phyloP scores from a whole-genome alignment of 768 basidiomycete species.

The Mycena maculata region DNA sequence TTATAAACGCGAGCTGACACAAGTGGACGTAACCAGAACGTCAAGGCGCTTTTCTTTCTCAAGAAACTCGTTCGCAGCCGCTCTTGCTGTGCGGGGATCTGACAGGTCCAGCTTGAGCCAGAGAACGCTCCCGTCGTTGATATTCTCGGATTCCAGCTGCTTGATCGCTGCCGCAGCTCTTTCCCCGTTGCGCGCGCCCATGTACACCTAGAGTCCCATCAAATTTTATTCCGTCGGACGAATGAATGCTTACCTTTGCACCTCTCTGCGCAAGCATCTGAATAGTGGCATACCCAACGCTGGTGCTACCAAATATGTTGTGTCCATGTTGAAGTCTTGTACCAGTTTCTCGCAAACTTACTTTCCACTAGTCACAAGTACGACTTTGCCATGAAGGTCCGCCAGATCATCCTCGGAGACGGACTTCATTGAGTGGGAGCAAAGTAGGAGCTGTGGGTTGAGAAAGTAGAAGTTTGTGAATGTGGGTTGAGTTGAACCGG shows the following conservation, averaged over 20 bases:
- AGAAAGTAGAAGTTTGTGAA: too few species aligned
- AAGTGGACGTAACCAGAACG: conserved; percentile 49
- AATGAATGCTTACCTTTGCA: conserved; percentile 47
- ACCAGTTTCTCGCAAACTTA: not conserved
- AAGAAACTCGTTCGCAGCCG: conserved; percentile 51
- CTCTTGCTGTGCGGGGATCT: conserved; percentile 48
- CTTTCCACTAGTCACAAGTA: conserved; percentile 61
- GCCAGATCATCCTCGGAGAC: conserved; percentile 55
- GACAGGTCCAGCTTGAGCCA: conserved; percentile 54
- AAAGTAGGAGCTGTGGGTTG: not conserved
- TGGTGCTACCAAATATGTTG: conserved; percentile 46
- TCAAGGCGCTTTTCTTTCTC: conserved; percentile 55
- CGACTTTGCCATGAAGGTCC: conserved; percentile 58
- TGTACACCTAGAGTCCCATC: conserved; percentile 32
- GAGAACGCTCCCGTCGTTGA: conserved; percentile 45
- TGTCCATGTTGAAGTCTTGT: conserved; percentile 2
- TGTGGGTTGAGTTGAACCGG: too few species aligned
- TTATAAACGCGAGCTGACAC: not conserved
- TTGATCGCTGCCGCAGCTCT: conserved; percentile 47
- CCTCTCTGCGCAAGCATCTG: conserved; percentile 52
- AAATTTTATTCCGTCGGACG: not conserved
- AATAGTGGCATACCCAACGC: conserved; percentile 50
- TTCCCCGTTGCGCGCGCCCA: conserved; percentile 48
- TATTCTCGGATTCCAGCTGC: conserved; percentile 46
- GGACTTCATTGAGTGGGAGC: not conserved